These are phyloP conservation scores for Solanum infundibuliforme DNA, from an alignment of 257 asterid genomes.

Conservation along the genomic window DNA sequence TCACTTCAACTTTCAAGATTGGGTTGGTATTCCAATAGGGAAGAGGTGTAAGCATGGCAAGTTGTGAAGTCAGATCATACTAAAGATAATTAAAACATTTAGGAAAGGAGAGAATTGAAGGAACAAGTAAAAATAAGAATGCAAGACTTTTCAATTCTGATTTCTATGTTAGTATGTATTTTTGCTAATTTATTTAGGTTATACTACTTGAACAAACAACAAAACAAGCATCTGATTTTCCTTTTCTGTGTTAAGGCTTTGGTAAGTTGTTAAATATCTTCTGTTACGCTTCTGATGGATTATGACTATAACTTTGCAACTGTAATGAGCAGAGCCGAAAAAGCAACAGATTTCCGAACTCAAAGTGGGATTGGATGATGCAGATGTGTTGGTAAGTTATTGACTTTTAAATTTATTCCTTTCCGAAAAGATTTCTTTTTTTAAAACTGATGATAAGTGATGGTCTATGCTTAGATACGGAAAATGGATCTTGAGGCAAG, in stretches of 20 bases:
- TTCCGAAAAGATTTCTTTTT: neutral
- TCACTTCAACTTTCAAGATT: neutral
- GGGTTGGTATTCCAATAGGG: neutral
- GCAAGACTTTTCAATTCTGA: neutral
- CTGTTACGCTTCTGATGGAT: neutral
- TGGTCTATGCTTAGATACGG: conserved; percentile 39
- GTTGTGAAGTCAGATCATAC: neutral
- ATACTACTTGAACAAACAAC: neutral
- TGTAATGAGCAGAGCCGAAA: conserved; percentile 49
- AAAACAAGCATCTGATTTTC: neutral
- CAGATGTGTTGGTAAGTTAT: conserved; percentile 58
- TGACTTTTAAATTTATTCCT: neutral
- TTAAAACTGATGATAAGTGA: neutral
- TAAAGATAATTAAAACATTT: neutral
- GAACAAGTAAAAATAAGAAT: neutral
- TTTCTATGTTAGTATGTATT: neutral
- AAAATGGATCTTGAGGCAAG: conserved; percentile 97
- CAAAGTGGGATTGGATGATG: conserved; percentile 71
- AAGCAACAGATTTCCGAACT: conserved; percentile 51
- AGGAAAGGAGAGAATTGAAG: neutral
- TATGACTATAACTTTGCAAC: neutral
- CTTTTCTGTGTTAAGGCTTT: neutral
- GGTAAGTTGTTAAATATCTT: neutral
- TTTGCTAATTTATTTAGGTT: neutral
- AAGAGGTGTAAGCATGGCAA: neutral